These are phyloP conservation scores for Globisporangium echinulatum DNA, from an alignment of 352 stramenopile species.

Conservation along the genomic window DNA sequence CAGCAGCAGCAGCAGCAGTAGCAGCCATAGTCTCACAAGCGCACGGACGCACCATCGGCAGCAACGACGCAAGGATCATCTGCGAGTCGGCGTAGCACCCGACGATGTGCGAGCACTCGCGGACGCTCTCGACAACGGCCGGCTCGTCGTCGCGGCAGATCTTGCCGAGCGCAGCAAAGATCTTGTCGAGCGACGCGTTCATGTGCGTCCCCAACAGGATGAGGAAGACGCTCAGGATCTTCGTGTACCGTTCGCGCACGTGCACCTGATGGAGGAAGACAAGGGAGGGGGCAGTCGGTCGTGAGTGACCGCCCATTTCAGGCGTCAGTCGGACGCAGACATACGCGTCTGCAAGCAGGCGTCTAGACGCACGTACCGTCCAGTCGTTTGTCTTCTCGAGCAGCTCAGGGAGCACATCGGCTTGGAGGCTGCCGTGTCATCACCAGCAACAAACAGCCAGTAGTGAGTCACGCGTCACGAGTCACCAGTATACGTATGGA, in stretches of 20 bases:
- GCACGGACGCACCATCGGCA: constrained; percentile 43
- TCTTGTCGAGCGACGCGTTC: constrained; percentile 65
- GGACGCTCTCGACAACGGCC: constrained; percentile 51
- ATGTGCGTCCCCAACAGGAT: constrained; percentile 61
- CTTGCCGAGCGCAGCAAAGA: constrained; percentile 65
- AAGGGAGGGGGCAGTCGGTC: background rate
- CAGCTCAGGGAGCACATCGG: constrained; percentile 42
- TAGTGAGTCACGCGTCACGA: too few relatives aligned
- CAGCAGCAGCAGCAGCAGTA: too few relatives aligned
- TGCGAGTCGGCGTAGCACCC: constrained; percentile 66
- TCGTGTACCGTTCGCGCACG: constrained; percentile 65
- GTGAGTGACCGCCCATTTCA: background rate
- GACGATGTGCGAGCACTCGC: constrained; percentile 52
- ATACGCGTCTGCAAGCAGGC: background rate
- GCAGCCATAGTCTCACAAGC: too few relatives aligned
- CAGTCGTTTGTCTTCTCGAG: constrained; percentile 74
- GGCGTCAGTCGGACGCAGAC: too few relatives aligned
- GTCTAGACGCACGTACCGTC: constrained; percentile 28
- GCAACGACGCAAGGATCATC: constrained; percentile 65
- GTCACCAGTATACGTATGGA: background rate
- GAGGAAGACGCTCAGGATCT: constrained; percentile 60
- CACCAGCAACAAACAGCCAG: background rate
- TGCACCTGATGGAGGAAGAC: constrained; percentile 25
- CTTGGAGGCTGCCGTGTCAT: constrained; percentile 21
- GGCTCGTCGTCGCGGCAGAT: constrained; percentile 75